A percentile compares a stretch with the other conserved stretches of the same genome.
Conservation (phyloP, 345 rosid species). For the Populus alba region DNA sequence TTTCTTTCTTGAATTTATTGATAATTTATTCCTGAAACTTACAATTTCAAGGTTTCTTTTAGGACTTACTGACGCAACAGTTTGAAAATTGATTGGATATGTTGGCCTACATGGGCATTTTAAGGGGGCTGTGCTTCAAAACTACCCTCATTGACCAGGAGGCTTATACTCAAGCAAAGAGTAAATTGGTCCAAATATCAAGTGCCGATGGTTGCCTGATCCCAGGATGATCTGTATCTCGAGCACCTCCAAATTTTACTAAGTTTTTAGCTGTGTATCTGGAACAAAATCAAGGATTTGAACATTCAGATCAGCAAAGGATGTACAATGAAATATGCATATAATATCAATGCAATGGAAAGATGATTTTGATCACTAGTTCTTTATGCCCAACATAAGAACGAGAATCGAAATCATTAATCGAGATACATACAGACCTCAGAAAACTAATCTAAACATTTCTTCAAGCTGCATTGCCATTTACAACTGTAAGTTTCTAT, state of each 20-base stretch:
- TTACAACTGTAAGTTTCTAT: too few relatives aligned
- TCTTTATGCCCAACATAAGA: too few relatives aligned
- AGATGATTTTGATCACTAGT: background rate
- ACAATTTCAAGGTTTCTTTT: too few relatives aligned
- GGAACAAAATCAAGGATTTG: background rate
- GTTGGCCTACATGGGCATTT: too few relatives aligned
- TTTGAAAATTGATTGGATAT: too few relatives aligned
- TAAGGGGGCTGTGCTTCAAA: background rate
- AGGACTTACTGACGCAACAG: too few relatives aligned
- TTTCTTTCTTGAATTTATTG: too few relatives aligned
- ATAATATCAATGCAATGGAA: background rate
- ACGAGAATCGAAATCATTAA: background rate
- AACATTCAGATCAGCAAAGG: background rate
- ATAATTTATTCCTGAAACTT: too few relatives aligned
- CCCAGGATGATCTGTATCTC: background rate
- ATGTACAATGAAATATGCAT: too few relatives aligned
- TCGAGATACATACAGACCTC: background rate
- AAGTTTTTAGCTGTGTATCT: constrained; percentile 6
- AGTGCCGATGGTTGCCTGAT: constrained; percentile 3
- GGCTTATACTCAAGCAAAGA: too few relatives aligned
- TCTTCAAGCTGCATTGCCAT: background rate
- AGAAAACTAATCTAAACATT: background rate
- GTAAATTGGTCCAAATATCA: constrained; percentile 8
- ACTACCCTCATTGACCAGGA: too few relatives aligned
- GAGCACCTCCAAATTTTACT: background rate